Evolutionary conservation across 495 filamentous ascomycete species (phyloP).

Genomic region (Penicillium lividum): DNA sequence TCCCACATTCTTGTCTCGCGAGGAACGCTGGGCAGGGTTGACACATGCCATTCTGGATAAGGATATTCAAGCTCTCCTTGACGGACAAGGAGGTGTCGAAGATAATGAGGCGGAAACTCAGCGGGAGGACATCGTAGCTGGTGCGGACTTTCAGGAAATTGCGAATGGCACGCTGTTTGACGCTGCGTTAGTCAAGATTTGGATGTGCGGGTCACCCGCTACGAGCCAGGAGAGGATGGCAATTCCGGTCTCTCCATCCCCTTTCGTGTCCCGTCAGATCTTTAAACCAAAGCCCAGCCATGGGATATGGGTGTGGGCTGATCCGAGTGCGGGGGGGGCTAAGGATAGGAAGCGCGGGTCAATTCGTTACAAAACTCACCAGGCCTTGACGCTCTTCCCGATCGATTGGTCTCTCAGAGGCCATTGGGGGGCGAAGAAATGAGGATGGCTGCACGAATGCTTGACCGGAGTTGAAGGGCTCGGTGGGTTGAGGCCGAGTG

Average conservation of each 20-base stretch:
- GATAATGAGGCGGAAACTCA: slow-evolving; percentile 93
- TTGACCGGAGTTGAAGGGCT: slow-evolving; percentile 41
- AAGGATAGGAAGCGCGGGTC: slow-evolving; percentile 8
- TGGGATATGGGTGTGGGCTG: slow-evolving; percentile 2
- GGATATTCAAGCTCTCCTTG: slow-evolving; percentile 93
- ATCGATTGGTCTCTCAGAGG: slow-evolving; percentile 73
- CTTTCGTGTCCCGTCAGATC: slow-evolving; percentile 16
- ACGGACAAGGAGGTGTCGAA: slow-evolving; percentile 94
- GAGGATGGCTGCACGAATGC: slow-evolving; percentile 80
- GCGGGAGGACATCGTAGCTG: slow-evolving; percentile 97
- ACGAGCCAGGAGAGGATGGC: slow-evolving; percentile 16
- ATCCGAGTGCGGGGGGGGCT: slow-evolving; percentile 4
- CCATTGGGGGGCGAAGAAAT: slow-evolving; percentile 73
- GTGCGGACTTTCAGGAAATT: slow-evolving; percentile 96
- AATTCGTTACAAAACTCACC: slow-evolving; percentile 56
- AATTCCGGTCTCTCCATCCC: slow-evolving; percentile 14
- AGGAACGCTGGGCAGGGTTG: not conserved
- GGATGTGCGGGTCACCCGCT: slow-evolving; percentile 24
- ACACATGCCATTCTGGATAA: slow-evolving; percentile 89
- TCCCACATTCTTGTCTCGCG: not conserved
- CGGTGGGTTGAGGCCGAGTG: slow-evolving; percentile 24
- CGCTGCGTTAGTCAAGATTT: slow-evolving; percentile 36
- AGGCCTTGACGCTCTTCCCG: slow-evolving; percentile 90
- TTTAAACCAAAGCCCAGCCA: slow-evolving; percentile 11
- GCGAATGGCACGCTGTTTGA: slow-evolving; percentile 75